phyloP scores from a whole-genome alignment of 148 eudicot species.

The Diospyros lotus region DNA sequence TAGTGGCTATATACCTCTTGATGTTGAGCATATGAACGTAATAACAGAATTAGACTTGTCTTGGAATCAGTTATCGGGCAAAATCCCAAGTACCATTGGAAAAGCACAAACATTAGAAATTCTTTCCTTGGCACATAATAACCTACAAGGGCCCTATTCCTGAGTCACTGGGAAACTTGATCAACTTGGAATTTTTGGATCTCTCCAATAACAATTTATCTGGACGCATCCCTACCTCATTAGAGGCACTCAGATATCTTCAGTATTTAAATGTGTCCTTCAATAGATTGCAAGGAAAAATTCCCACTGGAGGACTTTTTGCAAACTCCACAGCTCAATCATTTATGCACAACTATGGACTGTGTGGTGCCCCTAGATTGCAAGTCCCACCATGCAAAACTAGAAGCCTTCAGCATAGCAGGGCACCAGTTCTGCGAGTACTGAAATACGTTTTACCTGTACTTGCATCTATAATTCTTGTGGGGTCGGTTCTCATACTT shows the following conservation, averaged over 20 bases:
- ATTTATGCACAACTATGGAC: slow-evolving; percentile 17
- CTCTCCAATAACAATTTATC: slow-evolving; percentile 26
- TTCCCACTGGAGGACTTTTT: slow-evolving; percentile 27
- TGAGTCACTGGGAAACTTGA: slow-evolving; percentile 16
- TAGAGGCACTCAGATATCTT: slow-evolving; percentile 15
- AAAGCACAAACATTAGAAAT: too few species aligned
- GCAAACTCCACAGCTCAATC: slow-evolving; percentile 22
- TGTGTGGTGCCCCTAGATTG: slow-evolving; percentile 22
- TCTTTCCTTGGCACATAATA: too few species aligned
- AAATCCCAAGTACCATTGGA: too few species aligned
- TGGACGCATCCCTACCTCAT: slow-evolving; percentile 26
- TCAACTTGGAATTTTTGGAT: slow-evolving; percentile 27
- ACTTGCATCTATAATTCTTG: background rate
- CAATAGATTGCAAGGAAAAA: slow-evolving; percentile 24
- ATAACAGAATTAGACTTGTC: too few species aligned
- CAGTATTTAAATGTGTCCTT: slow-evolving; percentile 19
- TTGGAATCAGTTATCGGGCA: too few species aligned
- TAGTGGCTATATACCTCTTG: too few species aligned
- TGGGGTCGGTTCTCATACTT: background rate
- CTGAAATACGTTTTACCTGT: slow-evolving; percentile 24
- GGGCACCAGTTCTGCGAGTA: background rate
- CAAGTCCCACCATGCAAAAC: slow-evolving; percentile 17
- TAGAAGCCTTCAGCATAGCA: background rate
- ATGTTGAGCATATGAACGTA: too few species aligned
- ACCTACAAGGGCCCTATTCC: slow-evolving; percentile 25